Percentiles rank a stretch among this genome's conserved stretches.
These are phyloP conservation scores for Brassica carinata DNA, from an alignment of 345 rosid genomes.

Conservation along the genomic window DNA sequence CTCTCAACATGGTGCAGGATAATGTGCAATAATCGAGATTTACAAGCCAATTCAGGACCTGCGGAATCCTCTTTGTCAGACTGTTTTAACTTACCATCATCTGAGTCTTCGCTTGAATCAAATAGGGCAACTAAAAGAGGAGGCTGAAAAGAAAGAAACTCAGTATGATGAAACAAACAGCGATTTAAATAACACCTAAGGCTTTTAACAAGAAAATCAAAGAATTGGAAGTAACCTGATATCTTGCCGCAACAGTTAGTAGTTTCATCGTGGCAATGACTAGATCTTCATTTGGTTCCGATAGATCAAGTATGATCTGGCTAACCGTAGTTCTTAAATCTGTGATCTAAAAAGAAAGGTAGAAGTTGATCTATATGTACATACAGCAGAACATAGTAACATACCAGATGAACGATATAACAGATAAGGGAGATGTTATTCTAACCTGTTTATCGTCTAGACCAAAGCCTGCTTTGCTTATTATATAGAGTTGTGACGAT, in stretches of 20 bases:
- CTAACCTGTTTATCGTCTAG: conserved; percentile 77
- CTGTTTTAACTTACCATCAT: conserved; percentile 43
- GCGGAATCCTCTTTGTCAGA: conserved; percentile 44
- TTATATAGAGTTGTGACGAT: conserved; percentile 50
- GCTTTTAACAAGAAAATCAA: conserved; percentile 16
- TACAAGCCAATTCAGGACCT: conserved; percentile 38
- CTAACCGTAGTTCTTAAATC: conserved; percentile 54
- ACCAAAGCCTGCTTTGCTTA: conserved; percentile 61
- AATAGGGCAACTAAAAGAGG: conserved; percentile 72
- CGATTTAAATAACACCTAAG: conserved; percentile 1
- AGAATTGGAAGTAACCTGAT: conserved; percentile 56
- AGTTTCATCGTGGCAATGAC: conserved; percentile 58
- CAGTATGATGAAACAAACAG: conserved; percentile 19
- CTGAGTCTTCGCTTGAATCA: conserved; percentile 45
- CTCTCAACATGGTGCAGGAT: conserved; percentile 56
- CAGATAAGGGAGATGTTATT: conserved; percentile 27
- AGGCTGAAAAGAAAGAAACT: conserved; percentile 60
- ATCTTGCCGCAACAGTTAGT: conserved; percentile 70
- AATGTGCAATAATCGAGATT: conserved; percentile 52
- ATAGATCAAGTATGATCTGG: conserved; percentile 49
- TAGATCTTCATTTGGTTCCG: conserved; percentile 59
- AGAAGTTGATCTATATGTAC: conserved; percentile 32
- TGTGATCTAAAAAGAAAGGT: conserved; percentile 52
- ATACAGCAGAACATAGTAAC: conserved; percentile 22
- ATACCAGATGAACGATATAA: conserved; percentile 1